Percentiles rank a stretch among this genome's conserved stretches.
These are phyloP conservation scores for Neurospora sp. DNA, from an alignment of 495 filamentous ascomycete species.

Conservation along the genomic window DNA sequence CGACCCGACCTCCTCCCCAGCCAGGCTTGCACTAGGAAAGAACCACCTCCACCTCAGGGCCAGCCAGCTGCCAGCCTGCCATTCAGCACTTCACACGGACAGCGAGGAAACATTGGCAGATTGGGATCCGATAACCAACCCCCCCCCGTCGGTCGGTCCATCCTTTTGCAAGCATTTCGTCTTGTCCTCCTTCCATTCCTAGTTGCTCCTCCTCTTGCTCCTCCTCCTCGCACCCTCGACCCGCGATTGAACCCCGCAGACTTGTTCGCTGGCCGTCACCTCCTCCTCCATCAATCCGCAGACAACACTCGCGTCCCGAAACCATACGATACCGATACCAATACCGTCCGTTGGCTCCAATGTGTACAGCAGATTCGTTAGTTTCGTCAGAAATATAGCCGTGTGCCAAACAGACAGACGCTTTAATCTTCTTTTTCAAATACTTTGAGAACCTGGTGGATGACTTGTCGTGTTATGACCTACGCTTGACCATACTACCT, in stretches of 20 bases:
- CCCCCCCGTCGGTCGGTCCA: not conserved
- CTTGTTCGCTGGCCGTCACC: not conserved
- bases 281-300: not conserved
- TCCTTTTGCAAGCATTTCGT: not conserved
- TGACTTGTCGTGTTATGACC: not conserved
- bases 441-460: not conserved
- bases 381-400: not conserved
- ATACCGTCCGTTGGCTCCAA: not conserved
- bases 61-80: not conserved
- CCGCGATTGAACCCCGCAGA: not conserved
- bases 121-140: not conserved
- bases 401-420: not conserved
- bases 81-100: not conserved
- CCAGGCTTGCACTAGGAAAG: not conserved
- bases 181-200: not conserved
- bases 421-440: not conserved
- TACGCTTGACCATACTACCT: not conserved
- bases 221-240: not conserved
- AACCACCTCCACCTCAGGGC: not conserved
- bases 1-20: not conserved
- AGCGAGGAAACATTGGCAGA: not conserved
- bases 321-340: not conserved
- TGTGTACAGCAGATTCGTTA: not conserved
- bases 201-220: not conserved
- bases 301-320: not conserved